These are phyloP conservation scores for Diaporthe vexans DNA, from an alignment of 2,329 filamentous ascomycete species.

Conservation along the genomic window DNA sequence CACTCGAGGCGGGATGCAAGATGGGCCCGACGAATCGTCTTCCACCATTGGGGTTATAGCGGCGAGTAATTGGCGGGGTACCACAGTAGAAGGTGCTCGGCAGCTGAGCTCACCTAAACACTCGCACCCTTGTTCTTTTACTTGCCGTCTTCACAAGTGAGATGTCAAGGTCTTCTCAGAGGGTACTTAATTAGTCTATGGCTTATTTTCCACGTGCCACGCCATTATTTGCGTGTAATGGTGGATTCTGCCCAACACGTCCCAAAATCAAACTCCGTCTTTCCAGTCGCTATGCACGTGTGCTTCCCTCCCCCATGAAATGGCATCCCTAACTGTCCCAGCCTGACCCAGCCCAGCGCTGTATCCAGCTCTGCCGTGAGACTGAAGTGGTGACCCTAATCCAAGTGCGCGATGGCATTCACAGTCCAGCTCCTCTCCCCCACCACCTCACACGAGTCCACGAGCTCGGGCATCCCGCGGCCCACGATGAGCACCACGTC, in stretches of 20 bases:
- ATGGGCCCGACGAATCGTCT: not conserved
- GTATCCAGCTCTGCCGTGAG: not conserved
- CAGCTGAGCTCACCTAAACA: not conserved
- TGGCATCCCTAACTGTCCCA: not conserved
- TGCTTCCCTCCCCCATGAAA: not conserved
- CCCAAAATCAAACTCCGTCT: not conserved
- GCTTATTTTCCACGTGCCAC: not conserved
- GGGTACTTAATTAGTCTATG: not conserved
- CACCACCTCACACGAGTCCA: not conserved
- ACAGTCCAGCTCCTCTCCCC: not conserved
- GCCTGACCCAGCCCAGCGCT: not conserved
- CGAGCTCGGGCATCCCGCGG: not conserved
- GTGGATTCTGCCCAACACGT: not conserved
- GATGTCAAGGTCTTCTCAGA: not conserved
- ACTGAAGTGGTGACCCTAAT: too few species aligned
- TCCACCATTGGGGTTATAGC: not conserved
- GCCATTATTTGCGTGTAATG: not conserved
- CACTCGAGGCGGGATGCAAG: not conserved
- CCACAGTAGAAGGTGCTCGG: not conserved
- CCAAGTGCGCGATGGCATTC: not conserved
- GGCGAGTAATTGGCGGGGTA: slow-evolving; percentile 8
- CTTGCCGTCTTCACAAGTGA: not conserved
- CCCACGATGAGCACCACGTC: not conserved
- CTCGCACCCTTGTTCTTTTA: not conserved
- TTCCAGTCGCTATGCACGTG: not conserved